A percentile compares a stretch with the other conserved stretches of the same genome.
Conservation (phyloP, 768 basidiomycete species). For the Naganishia onofrii region DNA sequence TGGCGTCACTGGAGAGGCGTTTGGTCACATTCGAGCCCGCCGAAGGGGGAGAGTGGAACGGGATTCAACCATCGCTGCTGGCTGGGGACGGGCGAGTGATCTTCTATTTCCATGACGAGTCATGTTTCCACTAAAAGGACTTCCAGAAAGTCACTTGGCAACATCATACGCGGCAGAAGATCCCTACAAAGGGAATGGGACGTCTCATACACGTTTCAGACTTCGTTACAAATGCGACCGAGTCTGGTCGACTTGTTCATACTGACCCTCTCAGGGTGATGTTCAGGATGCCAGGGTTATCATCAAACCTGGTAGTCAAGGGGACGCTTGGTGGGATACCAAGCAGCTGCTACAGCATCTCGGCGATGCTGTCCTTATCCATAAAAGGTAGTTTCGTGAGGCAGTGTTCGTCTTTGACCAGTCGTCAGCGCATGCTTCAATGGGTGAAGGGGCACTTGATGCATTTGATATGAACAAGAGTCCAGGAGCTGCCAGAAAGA, state of each 20-base stretch:
- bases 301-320: constrained; percentile 1
- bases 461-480: constrained; percentile 6
- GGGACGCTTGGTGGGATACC: constrained; percentile 9
- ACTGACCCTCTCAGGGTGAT: neutral
- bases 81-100: neutral
- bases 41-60: neutral
- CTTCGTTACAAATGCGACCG: constrained; percentile 6
- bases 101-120: constrained; percentile 6
- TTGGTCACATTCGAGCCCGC: neutral
- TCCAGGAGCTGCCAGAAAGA: neutral
- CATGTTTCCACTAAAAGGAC: constrained; percentile 6
- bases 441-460: neutral
- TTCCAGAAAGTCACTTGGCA: constrained; percentile 11
- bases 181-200: neutral
- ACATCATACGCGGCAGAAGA: constrained; percentile 5
- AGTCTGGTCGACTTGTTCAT: neutral
- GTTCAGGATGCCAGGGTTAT: neutral
- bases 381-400: neutral
- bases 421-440: neutral
- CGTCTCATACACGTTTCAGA: constrained; percentile 3
- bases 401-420: constrained; percentile 12
- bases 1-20: neutral
- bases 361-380: neutral
- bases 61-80: neutral
- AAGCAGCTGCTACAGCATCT: neutral